phyloP scores from a whole-genome alignment of 2,329 filamentous ascomycete species.

The Magnaporthales sp. region DNA sequence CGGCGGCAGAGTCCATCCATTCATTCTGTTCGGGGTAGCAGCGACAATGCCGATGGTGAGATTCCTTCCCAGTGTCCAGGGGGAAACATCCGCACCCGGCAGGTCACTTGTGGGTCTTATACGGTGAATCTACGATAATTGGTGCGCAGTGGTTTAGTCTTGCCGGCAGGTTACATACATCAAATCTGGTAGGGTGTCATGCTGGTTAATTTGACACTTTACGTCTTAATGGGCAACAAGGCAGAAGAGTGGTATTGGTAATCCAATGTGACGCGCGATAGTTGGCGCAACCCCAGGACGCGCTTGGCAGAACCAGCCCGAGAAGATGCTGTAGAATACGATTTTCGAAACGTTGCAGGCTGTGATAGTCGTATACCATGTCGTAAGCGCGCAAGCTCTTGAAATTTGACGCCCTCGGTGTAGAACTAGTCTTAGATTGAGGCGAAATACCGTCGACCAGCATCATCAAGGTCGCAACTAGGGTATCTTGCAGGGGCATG shows the following conservation, averaged over 20 bases:
- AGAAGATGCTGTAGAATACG: too few relatives aligned
- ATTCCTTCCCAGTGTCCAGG: neutral
- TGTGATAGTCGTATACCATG: too few relatives aligned
- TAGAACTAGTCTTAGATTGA: neutral
- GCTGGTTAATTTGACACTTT: neutral
- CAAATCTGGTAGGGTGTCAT: neutral
- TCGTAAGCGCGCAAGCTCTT: too few relatives aligned
- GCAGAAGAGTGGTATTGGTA: neutral
- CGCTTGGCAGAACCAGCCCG: too few relatives aligned
- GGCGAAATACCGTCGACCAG: too few relatives aligned
- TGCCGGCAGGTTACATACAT: neutral
- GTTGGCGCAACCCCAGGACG: too few relatives aligned
- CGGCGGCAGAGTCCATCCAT: neutral
- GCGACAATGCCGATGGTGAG: neutral
- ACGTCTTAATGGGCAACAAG: neutral
- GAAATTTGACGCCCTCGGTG: neutral
- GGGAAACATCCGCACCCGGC: neutral
- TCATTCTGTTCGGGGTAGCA: neutral
- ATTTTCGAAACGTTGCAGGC: too few relatives aligned
- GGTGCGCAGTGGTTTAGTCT: too few relatives aligned
- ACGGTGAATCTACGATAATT: neutral
- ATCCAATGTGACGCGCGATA: neutral
- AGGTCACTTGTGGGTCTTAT: neutral
- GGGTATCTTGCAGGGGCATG: too few relatives aligned
- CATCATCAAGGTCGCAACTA: too few relatives aligned